A percentile compares a stretch with the other conserved stretches of the same genome.
These are phyloP conservation scores for Trametes cinnabarina DNA, from an alignment of 768 basidiomycete genomes.

Conservation along the genomic window DNA sequence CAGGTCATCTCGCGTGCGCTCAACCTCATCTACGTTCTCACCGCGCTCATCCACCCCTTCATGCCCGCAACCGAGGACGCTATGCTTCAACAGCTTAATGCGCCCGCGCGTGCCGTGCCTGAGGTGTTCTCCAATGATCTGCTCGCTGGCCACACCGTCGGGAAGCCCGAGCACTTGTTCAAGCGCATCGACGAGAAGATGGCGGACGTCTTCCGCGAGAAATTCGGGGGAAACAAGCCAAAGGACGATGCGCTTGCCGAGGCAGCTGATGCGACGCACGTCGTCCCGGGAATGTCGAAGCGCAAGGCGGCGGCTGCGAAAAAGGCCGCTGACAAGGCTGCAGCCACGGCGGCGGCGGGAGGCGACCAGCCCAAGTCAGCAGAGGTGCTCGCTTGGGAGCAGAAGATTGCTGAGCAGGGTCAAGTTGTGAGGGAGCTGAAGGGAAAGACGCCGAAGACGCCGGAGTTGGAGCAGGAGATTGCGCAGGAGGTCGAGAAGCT, in stretches of 20 bases:
- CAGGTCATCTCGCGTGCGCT: conserved; percentile 86
- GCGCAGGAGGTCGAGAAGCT: conserved; percentile 59
- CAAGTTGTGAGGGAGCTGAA: conserved; percentile 71
- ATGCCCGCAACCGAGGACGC: conserved; percentile 88
- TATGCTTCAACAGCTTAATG: conserved; percentile 86
- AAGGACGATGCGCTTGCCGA: conserved; percentile 39
- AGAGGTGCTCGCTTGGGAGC: conserved; percentile 71
- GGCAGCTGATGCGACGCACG: conserved; percentile 40
- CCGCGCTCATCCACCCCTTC: conserved; percentile 87
- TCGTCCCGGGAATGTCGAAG: conserved; percentile 50
- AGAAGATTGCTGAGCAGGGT: conserved; percentile 74
- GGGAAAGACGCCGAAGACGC: conserved; percentile 53
- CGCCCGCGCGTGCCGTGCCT: conserved; percentile 80
- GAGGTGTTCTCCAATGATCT: conserved; percentile 75
- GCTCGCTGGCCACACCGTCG: conserved; percentile 81
- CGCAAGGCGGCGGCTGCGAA: conserved; percentile 48
- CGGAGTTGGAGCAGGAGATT: conserved; percentile 61
- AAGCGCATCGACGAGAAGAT: conserved; percentile 90
- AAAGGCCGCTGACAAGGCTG: conserved; percentile 45
- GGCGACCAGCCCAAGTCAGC: conserved; percentile 62
- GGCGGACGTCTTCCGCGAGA: conserved; percentile 76
- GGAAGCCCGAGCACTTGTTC: conserved; percentile 87
- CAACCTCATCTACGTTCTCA: conserved; percentile 90
- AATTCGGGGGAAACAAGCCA: conserved; percentile 69
- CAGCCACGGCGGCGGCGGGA: conserved; percentile 29